These are phyloP conservation scores for Chlamydomonas eustigma DNA, from an alignment of 139 green algal genomes.

Conservation along the genomic window DNA sequence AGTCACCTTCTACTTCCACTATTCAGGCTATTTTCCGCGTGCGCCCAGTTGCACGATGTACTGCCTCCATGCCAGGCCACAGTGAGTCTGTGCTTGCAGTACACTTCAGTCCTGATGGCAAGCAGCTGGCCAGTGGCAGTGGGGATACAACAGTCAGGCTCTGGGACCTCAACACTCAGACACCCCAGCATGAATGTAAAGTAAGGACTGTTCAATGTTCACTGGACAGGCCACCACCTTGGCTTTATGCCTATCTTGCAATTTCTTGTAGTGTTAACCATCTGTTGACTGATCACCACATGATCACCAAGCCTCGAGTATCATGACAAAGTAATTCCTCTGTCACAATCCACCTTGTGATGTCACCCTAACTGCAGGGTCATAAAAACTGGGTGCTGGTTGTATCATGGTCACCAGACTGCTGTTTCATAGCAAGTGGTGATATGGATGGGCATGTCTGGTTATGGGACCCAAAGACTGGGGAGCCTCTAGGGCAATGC, in stretches of 20 bases:
- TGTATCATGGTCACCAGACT: conserved; percentile 90
- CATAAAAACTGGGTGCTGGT: conserved; percentile 92
- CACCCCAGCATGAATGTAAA: conserved; percentile 71
- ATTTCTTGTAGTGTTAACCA: too few species aligned
- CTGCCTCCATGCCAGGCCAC: conserved; percentile 86
- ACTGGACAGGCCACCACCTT: too few species aligned
- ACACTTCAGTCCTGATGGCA: conserved; percentile 87
- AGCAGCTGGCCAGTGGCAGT: conserved; percentile 74
- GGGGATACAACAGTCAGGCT: conserved; percentile 92
- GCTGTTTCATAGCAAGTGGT: conserved; percentile 65
- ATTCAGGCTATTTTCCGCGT: conserved; percentile 90
- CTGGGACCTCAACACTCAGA: conserved; percentile 92
- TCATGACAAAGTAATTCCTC: too few species aligned
- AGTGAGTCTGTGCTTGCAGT: conserved; percentile 87
- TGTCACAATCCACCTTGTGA: too few species aligned
- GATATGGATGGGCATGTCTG: conserved; percentile 82
- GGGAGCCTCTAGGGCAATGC: conserved; percentile 58
- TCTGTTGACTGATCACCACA: too few species aligned
- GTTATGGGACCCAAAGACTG: conserved; percentile 79
- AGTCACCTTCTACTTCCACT: neutral
- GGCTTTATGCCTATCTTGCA: too few species aligned
- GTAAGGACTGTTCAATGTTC: conserved; percentile 19
- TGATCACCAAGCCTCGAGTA: too few species aligned
- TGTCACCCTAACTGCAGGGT: conserved; percentile 40
- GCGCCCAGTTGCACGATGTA: conserved; percentile 87